Evolutionary conservation across 202 grass and related monocot species (phyloP), one percentile per base, ranked within the genome.

Genomic region (Alloteropsis angusta): DNA sequence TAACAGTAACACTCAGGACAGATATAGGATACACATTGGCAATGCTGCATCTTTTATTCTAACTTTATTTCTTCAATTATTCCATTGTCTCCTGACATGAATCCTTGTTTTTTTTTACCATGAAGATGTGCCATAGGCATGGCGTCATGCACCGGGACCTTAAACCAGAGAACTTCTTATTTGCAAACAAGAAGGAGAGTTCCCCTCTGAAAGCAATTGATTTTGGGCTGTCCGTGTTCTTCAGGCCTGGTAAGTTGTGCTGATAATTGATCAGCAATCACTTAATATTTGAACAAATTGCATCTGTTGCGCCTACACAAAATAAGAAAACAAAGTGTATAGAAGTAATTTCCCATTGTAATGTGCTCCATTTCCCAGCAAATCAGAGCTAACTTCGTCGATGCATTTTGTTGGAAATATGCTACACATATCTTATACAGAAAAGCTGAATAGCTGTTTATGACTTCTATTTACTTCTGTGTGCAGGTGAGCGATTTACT

Each of bases 81-180:
- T 81, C 4, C 37, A 76, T 68, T 86, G 32, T 48, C 60, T 65
- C 32, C 9, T 83, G 65, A 60, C 71, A 57, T 71, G 13, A 39
- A 54, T 70, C 25, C 7, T 48, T 85, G 45, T 45, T 54, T 12
- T 21, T 21, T 75, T 81, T 1, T 66, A 8, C 23, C n/a, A 6
- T 71, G 68, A 82, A 93, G 84, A 93, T 62, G 75, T 93, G 91
- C 71, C 91, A 91, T 75, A 85, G 66, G 65, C 72, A 90, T 71
- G 91, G 91, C 3, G 91, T 93, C 64, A 93, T 93, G 71, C 91
- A 93, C 57, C 74, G 88, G 13, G 91, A 93, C 61, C 85, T 93
- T 39, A 93, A 93, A 73, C 91, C 91, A 8, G 91, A 93, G 56
- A 93, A 93, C 55, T 93, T 93, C 72, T 77, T 93, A 39, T 90